These are phyloP conservation scores for Circinella minor DNA, from an alignment of 371 early-diverging fungal species.

Conservation along the genomic window DNA sequence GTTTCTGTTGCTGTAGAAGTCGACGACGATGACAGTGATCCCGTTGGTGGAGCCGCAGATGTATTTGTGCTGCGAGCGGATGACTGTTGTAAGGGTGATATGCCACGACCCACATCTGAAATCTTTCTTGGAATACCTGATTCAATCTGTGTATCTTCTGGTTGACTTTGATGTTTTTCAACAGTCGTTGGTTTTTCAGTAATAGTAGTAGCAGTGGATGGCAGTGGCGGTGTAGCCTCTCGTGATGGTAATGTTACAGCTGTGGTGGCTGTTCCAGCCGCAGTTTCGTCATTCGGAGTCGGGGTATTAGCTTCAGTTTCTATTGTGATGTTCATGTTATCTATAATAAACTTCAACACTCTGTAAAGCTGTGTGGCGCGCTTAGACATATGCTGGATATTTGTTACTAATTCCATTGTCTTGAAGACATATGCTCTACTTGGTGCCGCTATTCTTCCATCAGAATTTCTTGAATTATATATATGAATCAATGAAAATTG, in stretches of 20 bases:
- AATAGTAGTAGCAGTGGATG: no score
- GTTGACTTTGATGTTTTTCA: background rate
- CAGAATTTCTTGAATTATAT: constrained; percentile 46
- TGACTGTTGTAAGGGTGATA: constrained; percentile 5
- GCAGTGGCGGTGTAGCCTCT: no score
- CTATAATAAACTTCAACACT: constrained; percentile 38
- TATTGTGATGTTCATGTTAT: constrained; percentile 33
- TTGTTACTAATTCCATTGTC: constrained; percentile 31
- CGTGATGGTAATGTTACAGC: no score
- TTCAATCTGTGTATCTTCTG: background rate
- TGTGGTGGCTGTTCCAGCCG: background rate
- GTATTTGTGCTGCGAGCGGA: background rate
- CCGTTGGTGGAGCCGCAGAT: background rate
- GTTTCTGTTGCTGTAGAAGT: background rate
- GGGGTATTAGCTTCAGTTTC: constrained; percentile 13
- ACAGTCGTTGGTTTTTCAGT: background rate
- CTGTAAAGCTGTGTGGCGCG: constrained; percentile 32
- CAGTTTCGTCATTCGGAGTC: background rate
- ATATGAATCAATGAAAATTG: constrained; percentile 51
- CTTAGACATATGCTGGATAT: constrained; percentile 36
- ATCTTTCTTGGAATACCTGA: constrained; percentile 10
- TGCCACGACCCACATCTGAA: constrained; percentile 25
- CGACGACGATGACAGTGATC: background rate
- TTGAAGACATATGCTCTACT: constrained; percentile 37
- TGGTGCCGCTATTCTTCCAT: constrained; percentile 37